Evolutionary conservation across 805 yeast species (phyloP).

Genomic region (Nakazawaea wyomingensis): DNA sequence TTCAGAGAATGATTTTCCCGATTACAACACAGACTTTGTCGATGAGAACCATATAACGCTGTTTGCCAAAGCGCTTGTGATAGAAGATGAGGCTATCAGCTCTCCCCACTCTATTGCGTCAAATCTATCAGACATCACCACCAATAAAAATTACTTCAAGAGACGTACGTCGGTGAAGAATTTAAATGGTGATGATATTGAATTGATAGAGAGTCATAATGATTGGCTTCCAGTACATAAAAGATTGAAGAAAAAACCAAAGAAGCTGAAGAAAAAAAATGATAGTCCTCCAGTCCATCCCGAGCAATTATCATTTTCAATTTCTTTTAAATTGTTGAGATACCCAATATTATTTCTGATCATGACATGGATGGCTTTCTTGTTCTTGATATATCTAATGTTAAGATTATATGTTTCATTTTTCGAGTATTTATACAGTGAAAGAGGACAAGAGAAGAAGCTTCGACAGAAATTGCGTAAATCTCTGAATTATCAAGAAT

Average conservation of each 20-base stretch:
- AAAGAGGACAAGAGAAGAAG: constrained; percentile 52
- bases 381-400: constrained; percentile 44
- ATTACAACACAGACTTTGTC: constrained; percentile 9
- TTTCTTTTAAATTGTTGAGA: constrained; percentile 44
- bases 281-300: not conserved
- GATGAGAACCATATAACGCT: constrained; percentile 7
- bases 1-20: constrained; percentile 4
- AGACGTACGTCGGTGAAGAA: constrained; percentile 8
- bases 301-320: constrained; percentile 10
- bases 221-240: constrained; percentile 43
- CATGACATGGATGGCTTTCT: constrained; percentile 45
- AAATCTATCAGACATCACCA: not conserved
- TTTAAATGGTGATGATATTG: constrained; percentile 19
- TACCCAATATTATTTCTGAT: constrained; percentile 60
- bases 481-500: constrained; percentile 52
- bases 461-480: constrained; percentile 45
- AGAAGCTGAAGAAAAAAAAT: constrained; percentile 9
- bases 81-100: constrained; percentile 16
- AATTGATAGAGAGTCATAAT: constrained; percentile 34
- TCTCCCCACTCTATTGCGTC: constrained; percentile 5
- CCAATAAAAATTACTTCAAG: not conserved
- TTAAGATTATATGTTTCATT: constrained; percentile 58
- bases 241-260: constrained; percentile 15
- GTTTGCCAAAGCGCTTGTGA: constrained; percentile 12
- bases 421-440: constrained; percentile 53